Conservation (phyloP, 1,284 basidiomycete genomes). For the Microstroma glucosiphilum region DNA sequence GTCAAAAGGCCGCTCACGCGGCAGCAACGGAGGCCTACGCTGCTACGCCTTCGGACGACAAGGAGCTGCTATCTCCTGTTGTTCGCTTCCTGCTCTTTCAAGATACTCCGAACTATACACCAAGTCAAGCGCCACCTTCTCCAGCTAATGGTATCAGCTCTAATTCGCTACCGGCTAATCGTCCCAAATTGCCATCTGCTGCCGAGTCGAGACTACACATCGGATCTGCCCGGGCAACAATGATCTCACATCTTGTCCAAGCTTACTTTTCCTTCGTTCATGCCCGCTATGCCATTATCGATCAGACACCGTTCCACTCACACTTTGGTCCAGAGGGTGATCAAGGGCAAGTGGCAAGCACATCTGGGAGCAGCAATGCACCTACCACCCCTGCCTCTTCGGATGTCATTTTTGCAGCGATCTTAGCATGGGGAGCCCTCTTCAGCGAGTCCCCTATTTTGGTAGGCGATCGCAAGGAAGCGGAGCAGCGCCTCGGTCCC, state of each 20-base stretch:
- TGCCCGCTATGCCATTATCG: slow-evolving; percentile 29
- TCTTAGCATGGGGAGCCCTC: slow-evolving; percentile 86
- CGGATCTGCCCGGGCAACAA: slow-evolving; percentile 24
- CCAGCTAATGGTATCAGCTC: background rate
- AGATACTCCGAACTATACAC: slow-evolving; percentile 6
- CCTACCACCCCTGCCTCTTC: slow-evolving; percentile 48
- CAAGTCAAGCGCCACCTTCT: background rate
- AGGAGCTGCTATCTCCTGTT: background rate
- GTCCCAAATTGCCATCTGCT: slow-evolving; percentile 5
- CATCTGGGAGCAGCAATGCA: background rate
- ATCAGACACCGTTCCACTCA: slow-evolving; percentile 22
- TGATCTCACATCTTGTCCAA: slow-evolving; percentile 33
- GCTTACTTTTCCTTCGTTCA: slow-evolving; percentile 39
- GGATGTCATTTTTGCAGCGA: slow-evolving; percentile 71
- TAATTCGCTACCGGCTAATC: background rate
- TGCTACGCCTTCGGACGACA: background rate
- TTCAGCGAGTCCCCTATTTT: slow-evolving; percentile 81
- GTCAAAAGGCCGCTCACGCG: slow-evolving; percentile 6
- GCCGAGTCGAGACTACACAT: slow-evolving; percentile 26
- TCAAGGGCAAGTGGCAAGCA: slow-evolving; percentile 6
- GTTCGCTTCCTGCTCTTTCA: slow-evolving; percentile 9
- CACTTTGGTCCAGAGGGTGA: slow-evolving; percentile 15
- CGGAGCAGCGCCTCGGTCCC: slow-evolving; percentile 41
- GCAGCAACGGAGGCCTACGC: background rate
- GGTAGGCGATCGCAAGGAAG: slow-evolving; percentile 66